These are phyloP conservation scores for Candida qinlingensis DNA, from an alignment of 805 yeast genomes.

Conservation along the genomic window DNA sequence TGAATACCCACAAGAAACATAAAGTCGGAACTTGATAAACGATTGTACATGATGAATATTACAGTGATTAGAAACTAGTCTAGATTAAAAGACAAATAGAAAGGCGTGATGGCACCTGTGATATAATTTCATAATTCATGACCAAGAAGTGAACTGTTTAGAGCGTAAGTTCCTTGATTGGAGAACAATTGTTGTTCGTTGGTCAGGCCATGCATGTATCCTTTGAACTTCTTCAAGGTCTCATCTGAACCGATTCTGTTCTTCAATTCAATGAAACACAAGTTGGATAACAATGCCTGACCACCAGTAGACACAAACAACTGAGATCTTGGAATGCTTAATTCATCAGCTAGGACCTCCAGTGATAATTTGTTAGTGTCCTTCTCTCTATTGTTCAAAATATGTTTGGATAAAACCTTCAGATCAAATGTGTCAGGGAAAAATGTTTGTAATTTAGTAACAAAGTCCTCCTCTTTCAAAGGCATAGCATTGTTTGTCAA, in stretches of 20 bases:
- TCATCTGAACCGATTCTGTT: slow-evolving; percentile 26
- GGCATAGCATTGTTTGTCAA: slow-evolving; percentile 77
- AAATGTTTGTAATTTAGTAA: slow-evolving; percentile 60
- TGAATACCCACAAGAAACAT: too few relatives aligned
- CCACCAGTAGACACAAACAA: slow-evolving; percentile 58
- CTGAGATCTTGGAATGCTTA: slow-evolving; percentile 56
- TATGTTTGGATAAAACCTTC: slow-evolving; percentile 43
- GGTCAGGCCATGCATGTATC: slow-evolving; percentile 49
- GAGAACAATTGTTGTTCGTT: slow-evolving; percentile 11
- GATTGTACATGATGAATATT: too few relatives aligned
- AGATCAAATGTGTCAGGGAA: slow-evolving; percentile 85
- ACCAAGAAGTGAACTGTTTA: background rate
- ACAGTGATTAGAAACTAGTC: too few relatives aligned
- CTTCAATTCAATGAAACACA: slow-evolving; percentile 54
- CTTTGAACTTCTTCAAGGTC: slow-evolving; percentile 35
- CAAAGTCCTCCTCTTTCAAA: slow-evolving; percentile 69
- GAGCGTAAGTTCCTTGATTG: slow-evolving; percentile 1
- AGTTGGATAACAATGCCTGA: slow-evolving; percentile 54
- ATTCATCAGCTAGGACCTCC: slow-evolving; percentile 64
- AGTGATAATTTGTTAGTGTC: slow-evolving; percentile 30
- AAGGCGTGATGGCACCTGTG: background rate
- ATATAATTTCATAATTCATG: slow-evolving; percentile 1
- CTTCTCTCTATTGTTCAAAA: slow-evolving; percentile 7
- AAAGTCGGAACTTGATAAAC: too few relatives aligned
- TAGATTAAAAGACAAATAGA: too few relatives aligned